These are phyloP conservation scores for Aspergillus wentii DNA, from an alignment of 495 filamentous ascomycete species.

Conservation along the genomic window DNA sequence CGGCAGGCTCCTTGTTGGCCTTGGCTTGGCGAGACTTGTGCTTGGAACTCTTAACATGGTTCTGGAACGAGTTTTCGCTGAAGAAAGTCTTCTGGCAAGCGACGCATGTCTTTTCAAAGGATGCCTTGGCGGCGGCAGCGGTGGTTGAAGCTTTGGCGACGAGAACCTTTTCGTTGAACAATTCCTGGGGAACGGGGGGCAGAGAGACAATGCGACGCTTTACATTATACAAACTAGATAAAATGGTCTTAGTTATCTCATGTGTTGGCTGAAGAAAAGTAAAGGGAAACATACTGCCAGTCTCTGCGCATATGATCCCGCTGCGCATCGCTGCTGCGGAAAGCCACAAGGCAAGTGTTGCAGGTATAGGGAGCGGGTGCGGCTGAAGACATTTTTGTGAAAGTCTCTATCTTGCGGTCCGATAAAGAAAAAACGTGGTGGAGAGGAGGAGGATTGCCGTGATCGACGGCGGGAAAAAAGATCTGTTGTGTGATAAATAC, in stretches of 20 bases:
- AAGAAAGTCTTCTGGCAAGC: slow-evolving; percentile 90
- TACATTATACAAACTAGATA: slow-evolving; percentile 82
- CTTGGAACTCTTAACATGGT: slow-evolving; percentile 88
- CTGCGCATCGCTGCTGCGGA: slow-evolving; percentile 89
- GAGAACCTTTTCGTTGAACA: slow-evolving; percentile 96
- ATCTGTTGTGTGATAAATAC: slow-evolving; percentile 11
- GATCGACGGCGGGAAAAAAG: slow-evolving; percentile 7
- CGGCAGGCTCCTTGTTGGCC: slow-evolving; percentile 38
- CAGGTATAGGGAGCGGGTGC: slow-evolving; percentile 85
- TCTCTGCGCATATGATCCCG: slow-evolving; percentile 93
- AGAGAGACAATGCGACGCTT: slow-evolving; percentile 91
- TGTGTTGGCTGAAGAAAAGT: background rate
- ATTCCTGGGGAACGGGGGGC: slow-evolving; percentile 85
- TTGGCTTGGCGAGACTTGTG: slow-evolving; percentile 66
- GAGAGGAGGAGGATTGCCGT: no score
- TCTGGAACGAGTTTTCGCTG: slow-evolving; percentile 91
- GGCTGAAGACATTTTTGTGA: slow-evolving; percentile 3
- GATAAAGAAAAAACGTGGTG: slow-evolving; percentile 7
- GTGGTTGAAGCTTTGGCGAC: slow-evolving; percentile 79
- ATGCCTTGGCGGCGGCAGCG: slow-evolving; percentile 80
- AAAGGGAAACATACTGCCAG: slow-evolving; percentile 84
- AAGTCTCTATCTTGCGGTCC: no score
- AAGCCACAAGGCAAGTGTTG: slow-evolving; percentile 96
- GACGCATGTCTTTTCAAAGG: slow-evolving; percentile 78
- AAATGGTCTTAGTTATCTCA: slow-evolving; percentile 1